Base-by-base conservation (phyloP, 2,329 filamentous ascomycete genomes). In the Dryadomyces quercus-mongolicae region DNA sequence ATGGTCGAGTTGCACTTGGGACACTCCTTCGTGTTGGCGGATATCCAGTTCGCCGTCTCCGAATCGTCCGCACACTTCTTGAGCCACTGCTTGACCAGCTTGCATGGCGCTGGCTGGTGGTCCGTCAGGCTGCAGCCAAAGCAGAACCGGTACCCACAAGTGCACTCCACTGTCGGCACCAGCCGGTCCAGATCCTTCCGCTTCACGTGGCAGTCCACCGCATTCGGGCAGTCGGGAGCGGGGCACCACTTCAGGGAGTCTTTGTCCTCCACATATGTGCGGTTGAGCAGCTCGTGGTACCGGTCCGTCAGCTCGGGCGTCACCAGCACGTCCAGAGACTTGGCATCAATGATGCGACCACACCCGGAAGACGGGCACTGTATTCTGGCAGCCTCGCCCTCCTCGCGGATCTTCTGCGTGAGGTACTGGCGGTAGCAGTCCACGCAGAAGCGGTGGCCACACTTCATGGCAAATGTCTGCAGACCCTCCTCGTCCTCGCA, bases 41-140 rank as follows among this genome's bases (percentile, higher is more conserved):
- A 96, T 58, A 98, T 98, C 93, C 93, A 98, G 68, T 98, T 98
- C 4, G 93, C 92, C 0, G 93, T 98, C 68, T 98, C 93, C 0
- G 89, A 95, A 65, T 98, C 93, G 66, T 98, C 93, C 55, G 93
- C 93, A 66, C 93, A 98, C 67, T 98, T 98, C 75, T 96, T 95
- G 13, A 98, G 70, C 93, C 93, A 98, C 66, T 81, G 85, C 76
- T 93, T 96, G 52, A 97, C 92, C 52, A 98, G 71, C 25, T 83
- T 78, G 67, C 93, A 98, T 0, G 93, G 92, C 3, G 92, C 88
- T 3, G 93, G 93, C 64, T 95, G 92, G 64, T 98, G 93, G 64
- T 98, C 93, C 58, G 78, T 82, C 36, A 92, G 77, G 9, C 87
- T 85, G 67, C 93, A 98, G 18, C 93, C 93, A 64, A 98, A 98